Evolutionary conservation across 83 land plant species (phyloP), one percentile per base, ranked within the genome.

Genomic region (Picea mariana): DNA sequence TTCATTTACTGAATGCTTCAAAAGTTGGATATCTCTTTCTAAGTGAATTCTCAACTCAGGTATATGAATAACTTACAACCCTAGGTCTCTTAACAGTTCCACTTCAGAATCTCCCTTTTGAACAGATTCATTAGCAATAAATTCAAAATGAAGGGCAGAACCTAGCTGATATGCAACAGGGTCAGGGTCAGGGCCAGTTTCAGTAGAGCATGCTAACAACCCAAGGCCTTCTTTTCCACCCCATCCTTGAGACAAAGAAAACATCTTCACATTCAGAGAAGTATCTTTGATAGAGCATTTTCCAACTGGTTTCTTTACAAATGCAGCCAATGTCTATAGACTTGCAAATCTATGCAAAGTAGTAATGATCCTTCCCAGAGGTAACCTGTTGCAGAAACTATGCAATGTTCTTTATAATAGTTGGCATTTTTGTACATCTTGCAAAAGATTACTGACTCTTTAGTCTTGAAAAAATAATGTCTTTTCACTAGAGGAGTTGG

Each of bases 221-320:
- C 99, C 99, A 61, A 97, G 90, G 18, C 99, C 99, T 86, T 92
- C 99, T 81, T 97, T 97, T 59, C 94, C 91, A 11, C 99, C 99
- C 99, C 99, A 97, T n/a, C 99, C 99, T 90, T 97, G 99, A 34
- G 97, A 88, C 76, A 97, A 86, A 27, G 98, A 86, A 88, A 93
- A 94, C 60, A 97, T 81, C 78, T 89, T 90, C 44, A 93, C 91
- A 83, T 83, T 95, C 34, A 97, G 79, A 38, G 95, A 78, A 71
- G 90, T 68, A 83, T 93, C 94, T 76, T 94, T 87, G 68, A 89
- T 91, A 67, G 87, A 84, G 79, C 93, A 85, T 55, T 90, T 88
- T 21, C 97, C 95, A 42, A 87, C 87, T 12, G 94, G 84, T 79
- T 91, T 97, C 86, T 95, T 97, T 80, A 94, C 89, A 83, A 94